Conservation (phyloP, 192 early-diverging fungal species). For the Coemansia sp. region DNA sequence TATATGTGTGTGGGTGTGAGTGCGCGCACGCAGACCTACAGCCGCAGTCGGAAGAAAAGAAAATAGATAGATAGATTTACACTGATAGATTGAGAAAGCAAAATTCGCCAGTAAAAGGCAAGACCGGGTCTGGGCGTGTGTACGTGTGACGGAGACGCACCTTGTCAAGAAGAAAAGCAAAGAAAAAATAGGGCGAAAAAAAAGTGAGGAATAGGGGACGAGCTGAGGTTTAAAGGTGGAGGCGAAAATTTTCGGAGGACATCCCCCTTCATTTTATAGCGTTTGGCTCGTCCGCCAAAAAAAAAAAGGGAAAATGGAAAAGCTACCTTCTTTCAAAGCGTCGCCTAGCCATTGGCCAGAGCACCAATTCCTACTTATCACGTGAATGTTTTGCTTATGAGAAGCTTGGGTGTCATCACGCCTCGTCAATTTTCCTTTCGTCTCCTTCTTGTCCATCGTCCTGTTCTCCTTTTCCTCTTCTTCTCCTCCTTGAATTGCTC, state of each 20-base stretch:
- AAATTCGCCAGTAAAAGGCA: not conserved
- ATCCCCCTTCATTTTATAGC: not conserved
- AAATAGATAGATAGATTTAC: not conserved
- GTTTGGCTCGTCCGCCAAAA: not conserved
- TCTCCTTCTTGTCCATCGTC: too few species aligned
- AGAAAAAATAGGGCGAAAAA: not conserved
- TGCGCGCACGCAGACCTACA: not conserved
- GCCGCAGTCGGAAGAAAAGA: not conserved
- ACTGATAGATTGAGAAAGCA: not conserved
- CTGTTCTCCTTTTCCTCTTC: too few species aligned
- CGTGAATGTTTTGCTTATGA: not conserved
- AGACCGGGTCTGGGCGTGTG: not conserved
- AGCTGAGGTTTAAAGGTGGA: not conserved
- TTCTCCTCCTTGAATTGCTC: not conserved
- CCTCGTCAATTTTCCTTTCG: not conserved
- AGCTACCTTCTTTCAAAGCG: not conserved
- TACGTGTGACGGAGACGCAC: not conserved
- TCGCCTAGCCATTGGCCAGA: not conserved
- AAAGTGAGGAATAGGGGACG: not conserved
- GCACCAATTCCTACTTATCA: not conserved
- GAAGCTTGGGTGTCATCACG: not conserved
- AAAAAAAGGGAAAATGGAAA: not conserved
- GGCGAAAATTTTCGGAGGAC: not conserved
- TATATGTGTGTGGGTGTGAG: not conserved
- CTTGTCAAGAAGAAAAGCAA: not conserved